Percentiles rank a stretch among this genome's conserved stretches.
phyloP scores from a whole-genome alignment of 306 rosid genomes.

The Cicer cuneatum region DNA sequence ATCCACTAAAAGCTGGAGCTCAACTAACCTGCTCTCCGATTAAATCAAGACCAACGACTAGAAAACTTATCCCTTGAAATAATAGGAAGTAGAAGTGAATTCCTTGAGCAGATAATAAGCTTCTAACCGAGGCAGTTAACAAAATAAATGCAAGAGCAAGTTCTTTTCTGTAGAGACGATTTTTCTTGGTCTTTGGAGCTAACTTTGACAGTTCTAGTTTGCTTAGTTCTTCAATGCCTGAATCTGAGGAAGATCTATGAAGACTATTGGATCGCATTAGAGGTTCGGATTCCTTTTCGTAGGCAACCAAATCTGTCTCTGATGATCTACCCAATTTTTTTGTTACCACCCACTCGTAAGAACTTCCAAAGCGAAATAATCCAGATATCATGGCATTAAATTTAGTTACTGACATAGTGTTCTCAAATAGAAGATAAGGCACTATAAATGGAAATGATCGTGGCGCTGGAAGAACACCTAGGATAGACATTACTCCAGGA shows the following conservation, averaged over 20 bases:
- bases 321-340: constrained; percentile 97
- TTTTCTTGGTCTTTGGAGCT: constrained; percentile 67
- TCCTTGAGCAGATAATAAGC: constrained; percentile 96
- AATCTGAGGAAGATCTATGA: constrained; percentile 84
- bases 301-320: constrained; percentile 80
- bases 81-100: constrained; percentile 96
- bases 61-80: constrained; percentile 93
- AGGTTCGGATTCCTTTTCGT: constrained; percentile 73
- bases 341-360: constrained; percentile 97
- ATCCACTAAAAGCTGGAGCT: constrained; percentile 41
- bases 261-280: constrained; percentile 59
- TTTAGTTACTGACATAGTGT: constrained; percentile 96
- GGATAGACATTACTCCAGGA: constrained; percentile 92
- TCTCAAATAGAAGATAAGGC: constrained; percentile 95
- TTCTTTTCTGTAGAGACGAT: constrained; percentile 90
- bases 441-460: constrained; percentile 89
- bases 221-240: constrained; percentile 80
- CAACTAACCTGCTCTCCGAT: constrained; percentile 95
- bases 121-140: constrained; percentile 85
- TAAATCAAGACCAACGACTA: constrained; percentile 94
- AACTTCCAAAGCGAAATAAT: constrained; percentile 85
- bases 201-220: constrained; percentile 74
- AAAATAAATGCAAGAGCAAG: constrained; percentile 88
- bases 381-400: constrained; percentile 99
- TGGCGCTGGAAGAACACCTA: constrained; percentile 86